phyloP scores from a whole-genome alignment of 2,329 filamentous ascomycete genomes.

The Verticillium dahliae region DNA sequence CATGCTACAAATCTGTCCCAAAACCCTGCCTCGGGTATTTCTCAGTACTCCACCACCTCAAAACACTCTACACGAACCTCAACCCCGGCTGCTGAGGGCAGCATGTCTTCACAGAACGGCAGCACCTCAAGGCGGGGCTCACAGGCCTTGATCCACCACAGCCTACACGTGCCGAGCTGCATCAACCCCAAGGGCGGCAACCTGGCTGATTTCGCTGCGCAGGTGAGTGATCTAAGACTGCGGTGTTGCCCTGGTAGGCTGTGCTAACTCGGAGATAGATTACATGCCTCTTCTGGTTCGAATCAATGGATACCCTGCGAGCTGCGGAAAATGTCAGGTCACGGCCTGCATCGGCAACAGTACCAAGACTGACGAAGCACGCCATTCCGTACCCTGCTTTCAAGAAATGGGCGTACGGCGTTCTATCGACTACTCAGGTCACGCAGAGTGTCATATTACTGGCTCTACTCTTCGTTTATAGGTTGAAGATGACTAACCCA shows the following conservation, averaged over 20 bases:
- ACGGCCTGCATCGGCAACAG: constrained; percentile 27
- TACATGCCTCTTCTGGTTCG: constrained; percentile 97
- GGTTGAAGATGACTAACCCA: constrained; percentile 84
- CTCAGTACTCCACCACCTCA: constrained; percentile 17
- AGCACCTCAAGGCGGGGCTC: constrained; percentile 29
- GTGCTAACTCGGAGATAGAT: constrained; percentile 48
- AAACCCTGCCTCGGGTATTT: constrained; percentile 9
- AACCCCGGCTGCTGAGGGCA: constrained; percentile 27
- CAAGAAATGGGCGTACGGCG: constrained; percentile 86
- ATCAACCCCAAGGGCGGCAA: constrained; percentile 72
- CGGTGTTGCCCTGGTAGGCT: constrained; percentile 4
- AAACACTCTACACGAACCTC: constrained; percentile 27
- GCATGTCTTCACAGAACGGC: constrained; percentile 20
- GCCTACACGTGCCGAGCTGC: constrained; percentile 65
- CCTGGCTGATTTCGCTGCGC: constrained; percentile 75
- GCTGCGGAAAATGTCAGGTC: constrained; percentile 58
- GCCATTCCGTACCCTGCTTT: constrained; percentile 76
- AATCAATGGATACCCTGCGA: constrained; percentile 73
- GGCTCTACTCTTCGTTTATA: constrained; percentile 86
- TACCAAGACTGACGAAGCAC: constrained; percentile 57
- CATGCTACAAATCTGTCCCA: constrained; percentile 10
- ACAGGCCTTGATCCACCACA: constrained; percentile 46
- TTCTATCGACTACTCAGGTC: constrained; percentile 90
- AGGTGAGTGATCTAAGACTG: constrained; percentile 44
- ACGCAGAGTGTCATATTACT: constrained; percentile 91